Evolutionary conservation across 352 stramenopile genomes (phyloP).

Genomic region (Phytophthora pluvialis): DNA sequence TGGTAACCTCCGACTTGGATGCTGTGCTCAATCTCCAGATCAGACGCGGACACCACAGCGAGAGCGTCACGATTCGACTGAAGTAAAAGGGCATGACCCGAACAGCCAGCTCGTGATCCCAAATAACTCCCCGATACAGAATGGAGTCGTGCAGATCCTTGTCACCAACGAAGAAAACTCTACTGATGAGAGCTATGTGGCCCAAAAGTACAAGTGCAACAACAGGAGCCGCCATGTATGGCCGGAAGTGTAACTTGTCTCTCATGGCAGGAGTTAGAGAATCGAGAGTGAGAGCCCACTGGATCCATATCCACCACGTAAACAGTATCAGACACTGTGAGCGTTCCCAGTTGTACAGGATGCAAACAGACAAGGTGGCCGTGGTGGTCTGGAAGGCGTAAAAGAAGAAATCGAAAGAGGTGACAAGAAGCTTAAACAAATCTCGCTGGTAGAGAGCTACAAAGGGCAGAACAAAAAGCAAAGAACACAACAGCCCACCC

Average conservation of each 20-base stretch:
- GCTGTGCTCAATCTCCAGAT: not conserved
- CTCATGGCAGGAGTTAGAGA: not conserved
- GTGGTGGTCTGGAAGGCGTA: constrained; percentile 34
- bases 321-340: not conserved
- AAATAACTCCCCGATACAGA: not conserved
- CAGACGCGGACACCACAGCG: constrained; percentile 1
- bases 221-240: not conserved
- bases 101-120: not conserved
- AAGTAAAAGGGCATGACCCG: not conserved
- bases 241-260: not conserved
- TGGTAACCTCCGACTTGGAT: not conserved
- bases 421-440: constrained; percentile 33
- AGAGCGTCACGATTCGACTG: not conserved
- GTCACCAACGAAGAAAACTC: not conserved
- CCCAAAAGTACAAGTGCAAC: not conserved
- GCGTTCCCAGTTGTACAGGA: not conserved
- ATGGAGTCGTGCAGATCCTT: not conserved
- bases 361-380: constrained; percentile 15
- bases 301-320: not conserved
- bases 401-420: constrained; percentile 53
- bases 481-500: constrained; percentile 8
- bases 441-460: constrained; percentile 34
- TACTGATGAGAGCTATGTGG: not conserved
- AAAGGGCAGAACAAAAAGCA: constrained; percentile 22
- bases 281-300: not conserved